These are phyloP conservation scores for Grigorovia jiainica DNA, from an alignment of 805 yeast species.

Conservation along the genomic window DNA sequence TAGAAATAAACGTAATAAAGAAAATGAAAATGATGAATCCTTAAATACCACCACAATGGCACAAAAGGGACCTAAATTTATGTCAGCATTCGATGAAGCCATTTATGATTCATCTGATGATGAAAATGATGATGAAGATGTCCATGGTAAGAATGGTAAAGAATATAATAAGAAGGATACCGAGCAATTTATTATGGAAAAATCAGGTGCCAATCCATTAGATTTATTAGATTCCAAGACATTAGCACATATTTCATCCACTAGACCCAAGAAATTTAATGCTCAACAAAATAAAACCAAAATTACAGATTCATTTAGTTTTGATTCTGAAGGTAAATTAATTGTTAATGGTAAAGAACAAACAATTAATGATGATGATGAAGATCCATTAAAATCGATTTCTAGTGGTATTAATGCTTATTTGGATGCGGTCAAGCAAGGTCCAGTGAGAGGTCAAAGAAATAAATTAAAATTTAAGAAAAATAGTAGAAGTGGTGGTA, in stretches of 20 bases:
- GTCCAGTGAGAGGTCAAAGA: constrained; percentile 89
- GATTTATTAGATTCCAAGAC: constrained; percentile 82
- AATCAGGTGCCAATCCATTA: constrained; percentile 62
- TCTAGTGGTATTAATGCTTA: constrained; percentile 78
- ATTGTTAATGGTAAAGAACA: constrained; percentile 28
- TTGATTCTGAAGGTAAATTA: constrained; percentile 29
- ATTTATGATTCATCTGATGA: constrained; percentile 66
- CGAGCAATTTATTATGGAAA: constrained; percentile 64
- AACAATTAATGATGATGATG: constrained; percentile 22
- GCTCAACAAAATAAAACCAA: constrained; percentile 31
- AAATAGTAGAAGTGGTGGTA: constrained; percentile 42
- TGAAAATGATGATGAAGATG: constrained; percentile 45
- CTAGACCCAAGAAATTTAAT: constrained; percentile 59
- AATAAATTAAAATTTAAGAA: constrained; percentile 83
- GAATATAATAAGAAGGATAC: constrained; percentile 20
- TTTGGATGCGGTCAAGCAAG: constrained; percentile 85
- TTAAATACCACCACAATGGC: constrained; percentile 11
- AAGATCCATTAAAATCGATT: constrained; percentile 39
- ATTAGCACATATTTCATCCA: constrained; percentile 78
- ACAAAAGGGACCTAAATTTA: constrained; percentile 41
- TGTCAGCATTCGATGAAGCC: constrained; percentile 89
- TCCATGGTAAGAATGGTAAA: constrained; percentile 16
- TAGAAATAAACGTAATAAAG: constrained; percentile 67
- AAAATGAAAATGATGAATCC: constrained; percentile 22
- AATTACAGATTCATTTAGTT: constrained; percentile 24